Conservation (phyloP, 352 stramenopile genomes). For the Sclerospora graminicola region DNA sequence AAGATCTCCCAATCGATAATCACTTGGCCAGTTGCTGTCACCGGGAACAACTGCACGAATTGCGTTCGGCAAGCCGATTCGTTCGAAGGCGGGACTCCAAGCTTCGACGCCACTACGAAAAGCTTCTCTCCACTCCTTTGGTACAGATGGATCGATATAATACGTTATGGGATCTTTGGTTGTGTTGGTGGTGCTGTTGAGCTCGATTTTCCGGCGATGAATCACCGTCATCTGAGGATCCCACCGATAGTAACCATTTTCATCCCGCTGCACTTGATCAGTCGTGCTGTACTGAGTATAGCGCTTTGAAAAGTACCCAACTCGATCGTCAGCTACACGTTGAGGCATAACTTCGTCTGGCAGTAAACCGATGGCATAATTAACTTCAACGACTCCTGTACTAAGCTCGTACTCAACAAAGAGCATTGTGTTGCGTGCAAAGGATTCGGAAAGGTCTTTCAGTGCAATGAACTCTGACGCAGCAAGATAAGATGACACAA, state of each 20-base stretch:
- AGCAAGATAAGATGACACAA: constrained; percentile 39
- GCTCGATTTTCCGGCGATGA: constrained; percentile 55
- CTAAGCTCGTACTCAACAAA: no score
- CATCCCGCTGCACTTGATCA: constrained; percentile 18
- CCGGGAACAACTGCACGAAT: constrained; percentile 57
- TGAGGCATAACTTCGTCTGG: no score
- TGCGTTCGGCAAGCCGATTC: constrained; percentile 54
- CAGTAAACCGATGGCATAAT: no score
- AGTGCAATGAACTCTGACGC: constrained; percentile 13
- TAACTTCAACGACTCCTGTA: constrained; percentile 33
- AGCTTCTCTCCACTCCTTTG: constrained; percentile 42
- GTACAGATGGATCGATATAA: constrained; percentile 80
- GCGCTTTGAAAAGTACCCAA: constrained; percentile 69
- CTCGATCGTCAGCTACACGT: constrained; percentile 65
- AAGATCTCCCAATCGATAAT: constrained; percentile 79
- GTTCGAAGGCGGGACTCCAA: constrained; percentile 74
- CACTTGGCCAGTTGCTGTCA: constrained; percentile 59
- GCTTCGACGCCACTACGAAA: constrained; percentile 56
- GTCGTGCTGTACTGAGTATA: constrained; percentile 48
- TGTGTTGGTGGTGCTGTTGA: constrained; percentile 21
- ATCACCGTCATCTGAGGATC: constrained; percentile 53
- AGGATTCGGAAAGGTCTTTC: no score
- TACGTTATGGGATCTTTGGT: constrained; percentile 59
- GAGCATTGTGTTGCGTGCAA: no score
- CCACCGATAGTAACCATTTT: constrained; percentile 38